These are phyloP conservation scores for Trypanosoma melophagium DNA, from an alignment of 208 protist genomes.

Conservation along the genomic window DNA sequence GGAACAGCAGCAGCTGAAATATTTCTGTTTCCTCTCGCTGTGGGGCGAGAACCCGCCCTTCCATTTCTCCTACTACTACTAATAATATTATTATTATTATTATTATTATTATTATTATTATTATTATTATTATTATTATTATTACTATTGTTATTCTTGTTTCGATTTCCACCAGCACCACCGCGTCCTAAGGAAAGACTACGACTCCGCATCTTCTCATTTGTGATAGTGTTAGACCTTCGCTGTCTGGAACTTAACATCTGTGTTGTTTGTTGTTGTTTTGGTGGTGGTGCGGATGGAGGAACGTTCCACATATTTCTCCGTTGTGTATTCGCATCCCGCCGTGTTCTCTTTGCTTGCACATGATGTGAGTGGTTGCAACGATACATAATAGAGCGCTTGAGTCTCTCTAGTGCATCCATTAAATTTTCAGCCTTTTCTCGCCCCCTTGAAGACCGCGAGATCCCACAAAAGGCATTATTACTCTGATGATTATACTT, in stretches of 20 bases:
- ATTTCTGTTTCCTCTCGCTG: no score
- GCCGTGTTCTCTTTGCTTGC: neutral
- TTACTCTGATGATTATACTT: neutral
- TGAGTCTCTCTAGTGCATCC: conserved; percentile 12
- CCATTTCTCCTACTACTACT: no score
- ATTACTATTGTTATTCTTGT: no score
- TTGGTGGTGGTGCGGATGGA: neutral
- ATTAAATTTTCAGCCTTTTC: conserved; percentile 3
- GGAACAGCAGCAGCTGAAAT: no score
- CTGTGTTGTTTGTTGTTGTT: neutral
- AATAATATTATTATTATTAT: no score
- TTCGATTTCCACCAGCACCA: no score
- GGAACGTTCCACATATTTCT: conserved; percentile 9
- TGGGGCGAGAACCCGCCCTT: no score
- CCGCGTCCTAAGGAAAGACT: neutral
- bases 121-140: no score
- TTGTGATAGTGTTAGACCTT: neutral
- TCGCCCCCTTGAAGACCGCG: neutral
- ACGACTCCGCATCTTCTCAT: neutral
- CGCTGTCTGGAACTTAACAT: neutral
- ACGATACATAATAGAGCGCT: conserved; percentile 17
- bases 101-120: no score
- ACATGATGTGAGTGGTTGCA: conserved; percentile 13
- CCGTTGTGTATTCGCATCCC: neutral
- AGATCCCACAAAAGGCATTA: neutral